Evolutionary conservation across 495 filamentous ascomycete genomes (phyloP).

Genomic region (Copromyces sp.): DNA sequence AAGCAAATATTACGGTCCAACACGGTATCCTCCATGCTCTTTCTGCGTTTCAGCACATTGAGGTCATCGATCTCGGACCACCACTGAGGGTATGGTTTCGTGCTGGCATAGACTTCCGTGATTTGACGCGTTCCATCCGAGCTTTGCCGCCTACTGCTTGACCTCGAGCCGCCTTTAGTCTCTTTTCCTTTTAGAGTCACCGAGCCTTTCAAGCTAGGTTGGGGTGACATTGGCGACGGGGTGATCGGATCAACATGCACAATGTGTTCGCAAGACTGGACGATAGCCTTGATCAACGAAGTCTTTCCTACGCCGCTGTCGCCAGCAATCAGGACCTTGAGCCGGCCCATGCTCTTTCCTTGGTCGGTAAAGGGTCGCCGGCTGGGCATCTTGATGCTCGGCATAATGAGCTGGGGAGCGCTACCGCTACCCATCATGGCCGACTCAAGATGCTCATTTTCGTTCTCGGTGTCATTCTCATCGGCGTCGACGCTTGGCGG

Average conservation of each 20-base stretch:
- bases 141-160: not conserved
- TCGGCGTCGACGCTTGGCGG: conserved; percentile 3
- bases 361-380: conserved; percentile 83
- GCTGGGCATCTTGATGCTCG: conserved; percentile 89
- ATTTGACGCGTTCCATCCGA: conserved; percentile 38
- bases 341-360: conserved; percentile 71
- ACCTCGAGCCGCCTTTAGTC: not conserved
- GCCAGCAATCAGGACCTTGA: conserved; percentile 85
- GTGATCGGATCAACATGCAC: conserved; percentile 84
- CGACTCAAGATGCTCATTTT: conserved; percentile 6
- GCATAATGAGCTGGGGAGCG: conserved; percentile 91
- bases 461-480: conserved; percentile 4
- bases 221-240: conserved; percentile 24
- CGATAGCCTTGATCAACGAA: conserved; percentile 83
- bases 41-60: conserved; percentile 57
- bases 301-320: conserved; percentile 80
- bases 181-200: not conserved
- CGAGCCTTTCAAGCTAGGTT: conserved; percentile 13
- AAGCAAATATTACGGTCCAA: conserved; percentile 93
- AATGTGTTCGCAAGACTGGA: conserved; percentile 91
- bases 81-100: conserved; percentile 85
- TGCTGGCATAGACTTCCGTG: conserved; percentile 85
- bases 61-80: conserved; percentile 85
- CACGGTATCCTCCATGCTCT: conserved; percentile 70
- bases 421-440: conserved; percentile 41